Evolutionary conservation across 2,329 filamentous ascomycete species (phyloP).

Genomic region (Colletotrichum godetiae): DNA sequence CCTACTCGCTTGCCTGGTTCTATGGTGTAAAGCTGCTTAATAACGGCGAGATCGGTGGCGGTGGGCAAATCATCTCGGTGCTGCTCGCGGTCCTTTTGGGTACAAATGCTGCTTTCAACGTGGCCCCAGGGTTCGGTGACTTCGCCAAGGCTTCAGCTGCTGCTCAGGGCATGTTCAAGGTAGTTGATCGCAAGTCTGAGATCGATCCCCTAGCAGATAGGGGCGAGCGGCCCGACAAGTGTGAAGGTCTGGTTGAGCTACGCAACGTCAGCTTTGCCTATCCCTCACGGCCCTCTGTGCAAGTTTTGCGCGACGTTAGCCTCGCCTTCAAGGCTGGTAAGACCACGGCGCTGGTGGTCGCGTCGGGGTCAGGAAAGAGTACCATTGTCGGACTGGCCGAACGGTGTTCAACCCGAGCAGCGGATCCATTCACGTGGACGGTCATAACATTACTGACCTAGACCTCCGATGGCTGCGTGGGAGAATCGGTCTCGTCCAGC

Average conservation of each 20-base stretch:
- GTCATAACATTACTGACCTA: conserved; percentile 38
- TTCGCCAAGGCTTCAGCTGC: conserved; percentile 46
- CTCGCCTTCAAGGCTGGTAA: conserved; percentile 59
- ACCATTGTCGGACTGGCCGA: conserved; percentile 63
- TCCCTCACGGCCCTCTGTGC: conserved; percentile 52
- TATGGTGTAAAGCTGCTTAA: conserved; percentile 51
- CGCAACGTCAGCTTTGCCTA: conserved; percentile 57
- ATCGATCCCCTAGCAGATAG: conserved; percentile 53
- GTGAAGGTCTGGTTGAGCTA: conserved; percentile 47
- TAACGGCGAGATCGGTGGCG: conserved; percentile 47
- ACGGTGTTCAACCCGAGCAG: conserved; percentile 67
- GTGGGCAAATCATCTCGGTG: conserved; percentile 35
- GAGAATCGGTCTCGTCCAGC: conserved; percentile 45
- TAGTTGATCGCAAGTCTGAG: conserved; percentile 57
- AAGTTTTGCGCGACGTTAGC: conserved; percentile 55
- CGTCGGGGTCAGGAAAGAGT: conserved; percentile 53
- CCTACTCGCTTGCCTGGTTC: conserved; percentile 72
- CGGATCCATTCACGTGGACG: conserved; percentile 43
- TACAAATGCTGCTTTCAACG: not conserved
- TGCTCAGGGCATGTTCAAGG: conserved; percentile 46
- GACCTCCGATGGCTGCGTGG: conserved; percentile 44
- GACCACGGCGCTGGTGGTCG: conserved; percentile 67
- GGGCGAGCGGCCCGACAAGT: conserved; percentile 32
- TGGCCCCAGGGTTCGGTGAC: not conserved
- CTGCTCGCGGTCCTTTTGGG: not conserved